phyloP scores from a whole-genome alignment of 2,329 filamentous ascomycete genomes.

The Colletotrichum cordylinicola region DNA sequence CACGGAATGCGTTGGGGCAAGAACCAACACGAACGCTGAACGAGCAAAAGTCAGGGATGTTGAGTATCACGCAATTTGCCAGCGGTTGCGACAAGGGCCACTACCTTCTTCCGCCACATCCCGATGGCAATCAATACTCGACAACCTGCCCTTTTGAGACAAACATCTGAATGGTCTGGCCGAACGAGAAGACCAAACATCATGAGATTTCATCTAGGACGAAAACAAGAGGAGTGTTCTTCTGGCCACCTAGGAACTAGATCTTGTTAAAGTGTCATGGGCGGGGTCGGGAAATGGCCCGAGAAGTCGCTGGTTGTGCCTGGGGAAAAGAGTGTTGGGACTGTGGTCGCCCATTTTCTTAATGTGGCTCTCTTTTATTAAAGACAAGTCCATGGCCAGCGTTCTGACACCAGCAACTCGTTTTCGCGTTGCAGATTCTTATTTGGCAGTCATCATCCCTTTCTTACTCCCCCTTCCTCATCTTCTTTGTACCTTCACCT shows the following conservation, averaged over 20 bases:
- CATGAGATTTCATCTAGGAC: not conserved
- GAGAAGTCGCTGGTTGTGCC: not conserved
- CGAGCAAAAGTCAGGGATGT: not conserved
- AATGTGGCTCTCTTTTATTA: not conserved
- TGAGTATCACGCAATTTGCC: not conserved
- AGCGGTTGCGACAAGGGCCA: not conserved
- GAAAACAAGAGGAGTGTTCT: too few species aligned
- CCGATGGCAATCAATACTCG: not conserved
- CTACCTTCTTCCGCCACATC: not conserved
- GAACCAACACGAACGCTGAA: not conserved
- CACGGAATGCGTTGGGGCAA: not conserved
- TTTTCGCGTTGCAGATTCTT: not conserved
- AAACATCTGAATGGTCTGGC: not conserved
- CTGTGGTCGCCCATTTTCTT: accelerated
- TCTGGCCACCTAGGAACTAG: too few species aligned
- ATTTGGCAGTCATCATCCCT: not conserved
- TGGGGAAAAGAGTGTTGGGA: not conserved
- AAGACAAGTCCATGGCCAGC: not conserved
- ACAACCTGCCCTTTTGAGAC: not conserved
- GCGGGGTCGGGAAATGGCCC: accelerated
- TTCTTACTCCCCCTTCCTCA: not conserved
- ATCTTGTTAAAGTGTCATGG: not conserved
- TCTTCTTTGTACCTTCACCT: not conserved
- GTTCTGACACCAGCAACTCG: not conserved
- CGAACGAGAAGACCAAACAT: not conserved